Conservation (phyloP, 257 asterid genomes). For the Solanum arcanum region DNA sequence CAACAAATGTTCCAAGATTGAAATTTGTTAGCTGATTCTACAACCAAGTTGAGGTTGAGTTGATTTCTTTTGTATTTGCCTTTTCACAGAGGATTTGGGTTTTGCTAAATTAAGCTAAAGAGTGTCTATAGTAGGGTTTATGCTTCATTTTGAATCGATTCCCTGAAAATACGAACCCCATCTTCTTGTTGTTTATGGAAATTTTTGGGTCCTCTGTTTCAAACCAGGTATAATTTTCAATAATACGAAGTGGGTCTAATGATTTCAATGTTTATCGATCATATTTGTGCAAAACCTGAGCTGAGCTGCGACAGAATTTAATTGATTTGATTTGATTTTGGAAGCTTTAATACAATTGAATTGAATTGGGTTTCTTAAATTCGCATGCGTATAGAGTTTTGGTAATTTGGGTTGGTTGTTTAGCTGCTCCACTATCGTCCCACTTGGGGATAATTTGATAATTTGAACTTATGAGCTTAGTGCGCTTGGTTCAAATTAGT, state of each 20-base stretch:
- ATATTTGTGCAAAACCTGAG: not conserved
- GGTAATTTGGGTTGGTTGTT: not conserved
- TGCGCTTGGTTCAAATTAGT: not conserved
- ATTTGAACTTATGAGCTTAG: not conserved
- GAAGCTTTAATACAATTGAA: not conserved
- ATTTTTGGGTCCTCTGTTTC: constrained; percentile 14
- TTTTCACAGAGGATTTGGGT: not conserved
- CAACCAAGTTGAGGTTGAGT: not conserved
- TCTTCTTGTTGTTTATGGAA: constrained; percentile 20
- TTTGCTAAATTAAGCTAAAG: not conserved
- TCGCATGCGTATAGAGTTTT: not conserved
- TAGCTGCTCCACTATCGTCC: not conserved
- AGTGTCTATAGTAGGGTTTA: constrained; percentile 8
- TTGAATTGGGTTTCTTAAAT: not conserved
- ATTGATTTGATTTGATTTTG: not conserved
- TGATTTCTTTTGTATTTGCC: not conserved
- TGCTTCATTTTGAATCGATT: constrained; percentile 14
- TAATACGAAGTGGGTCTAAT: not conserved
- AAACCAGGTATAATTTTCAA: constrained; percentile 30
- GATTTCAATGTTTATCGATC: not conserved
- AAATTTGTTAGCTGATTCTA: not conserved
- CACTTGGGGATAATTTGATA: not conserved
- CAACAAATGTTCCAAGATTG: not conserved
- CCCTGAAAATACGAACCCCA: constrained; percentile 10
- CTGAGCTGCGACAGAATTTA: not conserved